These are phyloP conservation scores for Leccinum barrowsii DNA, from an alignment of 768 basidiomycete species.

Conservation along the genomic window DNA sequence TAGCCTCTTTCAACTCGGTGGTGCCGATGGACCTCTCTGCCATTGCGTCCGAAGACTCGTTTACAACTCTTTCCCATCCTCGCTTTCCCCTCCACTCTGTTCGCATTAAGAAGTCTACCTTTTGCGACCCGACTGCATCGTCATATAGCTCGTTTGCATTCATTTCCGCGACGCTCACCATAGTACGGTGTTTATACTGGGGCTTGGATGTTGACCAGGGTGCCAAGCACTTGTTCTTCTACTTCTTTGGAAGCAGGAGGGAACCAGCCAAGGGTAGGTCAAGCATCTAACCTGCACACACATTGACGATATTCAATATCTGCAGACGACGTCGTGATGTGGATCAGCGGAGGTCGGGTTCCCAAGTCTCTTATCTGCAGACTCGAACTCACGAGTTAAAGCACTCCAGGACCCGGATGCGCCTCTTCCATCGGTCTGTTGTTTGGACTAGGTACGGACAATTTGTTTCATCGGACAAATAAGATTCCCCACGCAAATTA, in stretches of 20 bases:
- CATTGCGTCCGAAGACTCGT: conserved; percentile 26
- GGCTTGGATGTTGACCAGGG: conserved; percentile 46
- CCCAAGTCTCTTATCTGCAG: not conserved
- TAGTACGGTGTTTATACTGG: conserved; percentile 42
- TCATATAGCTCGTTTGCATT: not conserved
- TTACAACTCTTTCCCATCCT: conserved; percentile 44
- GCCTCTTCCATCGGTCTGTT: conserved; percentile 52
- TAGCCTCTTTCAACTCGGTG: not conserved
- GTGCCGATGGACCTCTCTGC: conserved; percentile 22
- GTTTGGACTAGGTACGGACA: conserved; percentile 49
- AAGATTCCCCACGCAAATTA: conserved; percentile 22
- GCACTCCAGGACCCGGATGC: conserved; percentile 51
- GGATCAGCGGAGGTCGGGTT: conserved; percentile 60
- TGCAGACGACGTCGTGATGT: conserved; percentile 64
- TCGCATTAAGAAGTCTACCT: conserved; percentile 56
- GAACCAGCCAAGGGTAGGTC: conserved; percentile 37
- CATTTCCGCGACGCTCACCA: not conserved
- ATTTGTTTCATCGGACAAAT: not conserved
- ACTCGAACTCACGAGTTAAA: not conserved
- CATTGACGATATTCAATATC: not conserved
- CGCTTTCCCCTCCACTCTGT: conserved; percentile 51
- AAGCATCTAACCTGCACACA: not conserved
- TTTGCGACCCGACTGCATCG: conserved; percentile 60
- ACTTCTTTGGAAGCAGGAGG: conserved; percentile 57
- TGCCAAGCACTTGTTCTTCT: conserved; percentile 52